These are phyloP conservation scores for Thalassiosira allenii DNA, from an alignment of 352 stramenopile species.

Conservation along the genomic window DNA sequence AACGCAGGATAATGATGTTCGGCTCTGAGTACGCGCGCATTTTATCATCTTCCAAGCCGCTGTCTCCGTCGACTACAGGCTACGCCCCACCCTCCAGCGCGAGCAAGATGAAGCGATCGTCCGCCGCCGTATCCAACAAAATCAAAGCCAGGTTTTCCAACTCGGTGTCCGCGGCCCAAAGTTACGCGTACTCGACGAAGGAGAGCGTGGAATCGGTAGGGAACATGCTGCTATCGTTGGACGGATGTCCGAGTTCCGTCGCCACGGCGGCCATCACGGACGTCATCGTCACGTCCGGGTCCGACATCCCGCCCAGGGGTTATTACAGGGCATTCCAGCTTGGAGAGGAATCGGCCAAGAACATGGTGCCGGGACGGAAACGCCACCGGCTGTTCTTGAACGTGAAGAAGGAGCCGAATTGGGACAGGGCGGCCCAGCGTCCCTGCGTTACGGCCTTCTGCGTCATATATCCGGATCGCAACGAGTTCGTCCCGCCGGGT, in stretches of 20 bases:
- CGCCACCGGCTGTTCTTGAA: constrained; percentile 65
- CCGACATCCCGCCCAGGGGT: constrained; percentile 69
- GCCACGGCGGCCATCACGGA: constrained; percentile 82
- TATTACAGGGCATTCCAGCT: constrained; percentile 82
- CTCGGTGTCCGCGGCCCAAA: too few relatives aligned
- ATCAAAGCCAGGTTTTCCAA: constrained; percentile 52
- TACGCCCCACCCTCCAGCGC: constrained; percentile 3
- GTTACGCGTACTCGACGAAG: constrained; percentile 35
- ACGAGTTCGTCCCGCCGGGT: constrained; percentile 86
- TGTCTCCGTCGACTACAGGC: constrained; percentile 25
- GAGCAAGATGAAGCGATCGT: constrained; percentile 41
- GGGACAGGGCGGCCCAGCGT: constrained; percentile 83
- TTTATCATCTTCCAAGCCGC: constrained; percentile 67
- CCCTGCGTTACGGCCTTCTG: constrained; percentile 82
- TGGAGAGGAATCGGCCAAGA: constrained; percentile 58
- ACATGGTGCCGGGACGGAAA: constrained; percentile 40
- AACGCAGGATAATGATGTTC: constrained; percentile 78
- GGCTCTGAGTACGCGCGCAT: constrained; percentile 85
- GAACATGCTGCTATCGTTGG: constrained; percentile 62
- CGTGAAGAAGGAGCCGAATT: constrained; percentile 85
- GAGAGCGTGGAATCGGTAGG: constrained; percentile 50
- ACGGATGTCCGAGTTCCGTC: constrained; percentile 47
- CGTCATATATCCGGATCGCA: constrained; percentile 83
- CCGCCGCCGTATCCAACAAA: constrained; percentile 50
- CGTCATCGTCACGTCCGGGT: constrained; percentile 72